Conservation (phyloP, 2,329 filamentous ascomycete species). For the Geoglossum cookeanum region DNA sequence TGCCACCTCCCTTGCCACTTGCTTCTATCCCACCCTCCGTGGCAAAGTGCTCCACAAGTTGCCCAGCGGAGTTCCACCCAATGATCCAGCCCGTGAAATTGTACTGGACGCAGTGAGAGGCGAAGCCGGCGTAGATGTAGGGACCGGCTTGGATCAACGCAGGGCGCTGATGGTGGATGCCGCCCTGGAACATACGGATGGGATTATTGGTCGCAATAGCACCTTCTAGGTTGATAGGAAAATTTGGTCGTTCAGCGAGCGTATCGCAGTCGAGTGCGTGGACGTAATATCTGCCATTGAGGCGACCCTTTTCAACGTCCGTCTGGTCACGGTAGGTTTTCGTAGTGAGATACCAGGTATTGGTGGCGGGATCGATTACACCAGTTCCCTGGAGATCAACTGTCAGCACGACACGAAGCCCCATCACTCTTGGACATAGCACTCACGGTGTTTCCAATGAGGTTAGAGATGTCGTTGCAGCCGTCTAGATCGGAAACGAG, state of each 20-base stretch:
- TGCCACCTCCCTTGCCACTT: constrained; percentile 7
- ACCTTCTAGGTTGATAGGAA: constrained; percentile 30
- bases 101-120: constrained; percentile 35
- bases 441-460: constrained; percentile 24
- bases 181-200: constrained; percentile 30
- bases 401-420: not conserved
- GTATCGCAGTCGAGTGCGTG: constrained; percentile 23
- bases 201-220: constrained; percentile 27
- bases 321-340: constrained; percentile 11
- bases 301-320: constrained; percentile 13
- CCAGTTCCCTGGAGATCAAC: constrained; percentile 5
- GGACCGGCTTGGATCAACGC: constrained; percentile 27
- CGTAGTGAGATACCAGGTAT: constrained; percentile 15
- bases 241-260: constrained; percentile 22
- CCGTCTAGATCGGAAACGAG: constrained; percentile 27
- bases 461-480: constrained; percentile 30
- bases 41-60: constrained; percentile 12
- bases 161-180: constrained; percentile 32
- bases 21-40: constrained; percentile 9
- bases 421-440: not conserved
- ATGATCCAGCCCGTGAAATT: constrained; percentile 36
- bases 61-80: constrained; percentile 24
- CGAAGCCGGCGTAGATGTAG: constrained; percentile 33
- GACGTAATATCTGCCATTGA: constrained; percentile 23
- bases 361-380: constrained; percentile 11